These are phyloP conservation scores for Marasmius sp. DNA, from an alignment of 1,284 basidiomycete genomes.

Conservation along the genomic window DNA sequence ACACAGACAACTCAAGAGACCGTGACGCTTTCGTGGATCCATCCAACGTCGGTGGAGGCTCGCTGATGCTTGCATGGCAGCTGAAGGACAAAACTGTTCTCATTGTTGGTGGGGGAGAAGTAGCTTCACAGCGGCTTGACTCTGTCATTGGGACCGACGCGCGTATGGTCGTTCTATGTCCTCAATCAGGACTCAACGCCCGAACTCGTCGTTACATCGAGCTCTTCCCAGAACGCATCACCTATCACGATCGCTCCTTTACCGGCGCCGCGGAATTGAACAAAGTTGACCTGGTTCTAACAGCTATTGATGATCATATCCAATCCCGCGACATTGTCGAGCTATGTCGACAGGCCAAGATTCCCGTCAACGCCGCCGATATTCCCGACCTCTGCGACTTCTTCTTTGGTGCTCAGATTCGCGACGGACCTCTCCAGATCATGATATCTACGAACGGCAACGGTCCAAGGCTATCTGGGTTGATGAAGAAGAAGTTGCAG, in stretches of 20 bases:
- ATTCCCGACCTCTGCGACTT: slow-evolving; percentile 96
- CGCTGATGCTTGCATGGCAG: slow-evolving; percentile 86
- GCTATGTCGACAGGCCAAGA: slow-evolving; percentile 66
- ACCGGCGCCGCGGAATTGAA: slow-evolving; percentile 55
- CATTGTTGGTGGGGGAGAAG: slow-evolving; percentile 87
- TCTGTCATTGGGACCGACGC: slow-evolving; percentile 67
- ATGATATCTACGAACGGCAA: slow-evolving; percentile 96
- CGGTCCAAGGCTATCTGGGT: slow-evolving; percentile 87
- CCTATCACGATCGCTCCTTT: slow-evolving; percentile 73
- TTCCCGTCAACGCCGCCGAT: slow-evolving; percentile 96
- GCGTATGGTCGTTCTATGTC: slow-evolving; percentile 63
- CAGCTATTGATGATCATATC: slow-evolving; percentile 87
- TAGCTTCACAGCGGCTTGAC: slow-evolving; percentile 78
- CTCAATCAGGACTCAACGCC: slow-evolving; percentile 59
- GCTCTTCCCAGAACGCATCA: slow-evolving; percentile 54
- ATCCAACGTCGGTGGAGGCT: slow-evolving; percentile 47
- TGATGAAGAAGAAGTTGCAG: slow-evolving; percentile 77
- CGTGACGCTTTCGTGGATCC: slow-evolving; percentile 5
- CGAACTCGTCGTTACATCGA: slow-evolving; percentile 56
- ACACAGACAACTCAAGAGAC: background rate
- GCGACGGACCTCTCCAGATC: slow-evolving; percentile 89
- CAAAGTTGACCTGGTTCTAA: slow-evolving; percentile 87
- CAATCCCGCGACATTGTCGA: slow-evolving; percentile 73
- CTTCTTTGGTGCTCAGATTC: slow-evolving; percentile 95
- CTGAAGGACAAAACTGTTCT: slow-evolving; percentile 80